Base-by-base conservation (phyloP, 2,329 filamentous ascomycete genomes). In the Cladosporium sp. region DNA sequence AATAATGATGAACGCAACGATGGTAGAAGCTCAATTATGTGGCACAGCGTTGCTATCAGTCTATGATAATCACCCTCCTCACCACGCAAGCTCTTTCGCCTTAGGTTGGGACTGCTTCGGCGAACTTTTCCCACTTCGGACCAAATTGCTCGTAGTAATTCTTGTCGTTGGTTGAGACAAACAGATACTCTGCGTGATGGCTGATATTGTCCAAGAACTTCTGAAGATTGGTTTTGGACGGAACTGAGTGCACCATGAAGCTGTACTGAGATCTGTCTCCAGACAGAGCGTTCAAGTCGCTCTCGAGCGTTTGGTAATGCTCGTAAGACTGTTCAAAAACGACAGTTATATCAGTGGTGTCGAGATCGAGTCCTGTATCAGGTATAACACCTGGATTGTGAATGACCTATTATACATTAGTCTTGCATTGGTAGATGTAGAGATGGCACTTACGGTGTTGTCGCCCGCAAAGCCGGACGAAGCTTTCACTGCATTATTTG, bases 371-470 rank as follows among this genome's bases (percentile, higher is more conserved):
- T 21, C 58, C 37, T n/a, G 55, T n/a, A 53, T 71, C 68, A 16
- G 69, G 68, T 8, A 71, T 21, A 4, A 65, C 61, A 10, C 69
- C 69, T 4, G 71, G 68, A 33, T 72, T 71, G 65, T 72, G 70
- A 57, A 72, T 68, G 61, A 71, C 65, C 69, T 71, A 63, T 16
- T 18, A 18, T 8, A 46, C 14, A 8, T 66, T 31, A 64, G 44
- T 46, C 53, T 14, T 18, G 23, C 33, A 18, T 21, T 37, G 12
- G 6, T 5, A 37, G 49, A 40, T 37, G 50, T 8, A 52, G 46
- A 26, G 26, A 18, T 59, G 11, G n/a, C 55, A 53, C 65, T 18
- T 37, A 69, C 69, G 37, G 65, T 67, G 40, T 65, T 68, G 18
- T 66, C 62, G 31, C 46, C 44, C 8, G 37, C 44, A 50, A 70